Evolutionary conservation across 768 basidiomycete genomes (phyloP), one percentile per base, ranked within the genome.

Genomic region (Panaeolus papilionaceus): DNA sequence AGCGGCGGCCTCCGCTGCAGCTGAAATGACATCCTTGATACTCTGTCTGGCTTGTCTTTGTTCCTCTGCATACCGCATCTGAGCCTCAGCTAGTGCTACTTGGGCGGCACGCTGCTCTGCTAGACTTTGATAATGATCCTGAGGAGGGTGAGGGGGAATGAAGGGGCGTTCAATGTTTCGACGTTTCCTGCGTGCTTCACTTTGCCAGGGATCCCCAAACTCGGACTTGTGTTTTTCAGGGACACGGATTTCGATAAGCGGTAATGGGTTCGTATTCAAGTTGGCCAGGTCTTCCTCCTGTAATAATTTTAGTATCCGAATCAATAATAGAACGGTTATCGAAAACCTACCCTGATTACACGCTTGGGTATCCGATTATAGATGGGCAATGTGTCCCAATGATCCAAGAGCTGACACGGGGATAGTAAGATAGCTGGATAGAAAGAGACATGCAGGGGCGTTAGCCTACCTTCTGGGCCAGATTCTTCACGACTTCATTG

Each of bases 361-460:
- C 91, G 85, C 75, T 94, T 93, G 16, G 95, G 93, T 86, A 98
- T 97, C 72, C 94, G 88, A 76, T 91, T 96, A 33, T 87, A 91
- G n/a, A 88, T 75, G 38, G 90, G 89, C 51, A 98, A 83, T 2
- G 83, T 83, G 20, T 86, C 85, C 97, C 97, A 99, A 66, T 92
- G 86, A 12, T 87, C 87, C 8, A 96, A 79, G 4, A 98, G 83
- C 92, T 96, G 70, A 40, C 28, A 26, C 16, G 40, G 26, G 42
- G 33, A 62, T 47, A 45, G 64, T 14, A 58, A 20, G 63, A 62
- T 28, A 66, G 62, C 16, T 11, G 3, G 18, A 18, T 54, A 58
- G 26, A 49, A 68, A 2, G 68, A 44, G 40, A 28, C 0, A 44
- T 38, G 69, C 16, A 4, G 10, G 14, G 37, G 7, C n/a, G 16